Conservation (phyloP, 2,329 filamentous ascomycete species). For the Exophiala aquamarina region DNA sequence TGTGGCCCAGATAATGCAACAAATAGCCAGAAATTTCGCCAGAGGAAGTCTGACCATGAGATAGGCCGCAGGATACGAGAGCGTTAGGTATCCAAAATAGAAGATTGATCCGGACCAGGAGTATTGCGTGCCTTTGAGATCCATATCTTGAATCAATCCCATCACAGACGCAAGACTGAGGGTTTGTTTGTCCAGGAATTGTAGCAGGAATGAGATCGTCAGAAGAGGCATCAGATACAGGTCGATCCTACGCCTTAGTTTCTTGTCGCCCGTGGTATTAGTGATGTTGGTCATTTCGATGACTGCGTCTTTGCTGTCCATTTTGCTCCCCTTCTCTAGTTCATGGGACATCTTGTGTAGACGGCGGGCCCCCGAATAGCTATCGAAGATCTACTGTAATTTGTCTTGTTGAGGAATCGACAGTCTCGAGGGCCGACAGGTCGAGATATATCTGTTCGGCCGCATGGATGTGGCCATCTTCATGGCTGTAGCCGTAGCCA, state of each 20-base stretch:
- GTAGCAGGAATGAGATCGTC: slow-evolving; percentile 34
- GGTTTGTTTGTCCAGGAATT: slow-evolving; percentile 36
- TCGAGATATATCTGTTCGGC: background rate
- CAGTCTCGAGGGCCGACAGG: background rate
- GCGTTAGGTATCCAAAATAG: slow-evolving; percentile 41
- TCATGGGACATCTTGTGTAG: background rate
- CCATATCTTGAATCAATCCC: slow-evolving; percentile 28
- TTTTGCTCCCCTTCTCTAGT: background rate
- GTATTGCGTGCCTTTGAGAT: slow-evolving; percentile 32
- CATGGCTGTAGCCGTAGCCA: background rate
- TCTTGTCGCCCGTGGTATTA: background rate
- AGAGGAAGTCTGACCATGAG: slow-evolving; percentile 41
- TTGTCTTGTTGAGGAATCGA: background rate
- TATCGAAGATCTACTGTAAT: background rate
- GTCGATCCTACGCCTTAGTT: slow-evolving; percentile 57
- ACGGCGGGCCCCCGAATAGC: background rate
- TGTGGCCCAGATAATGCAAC: slow-evolving; percentile 38
- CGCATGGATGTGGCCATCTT: background rate
- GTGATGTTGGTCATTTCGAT: background rate
- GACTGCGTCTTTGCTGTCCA: background rate
- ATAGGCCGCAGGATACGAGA: slow-evolving; percentile 41
- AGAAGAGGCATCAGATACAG: slow-evolving; percentile 56
- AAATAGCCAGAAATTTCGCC: slow-evolving; percentile 39
- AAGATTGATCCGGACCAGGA: slow-evolving; percentile 45
- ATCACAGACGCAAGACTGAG: slow-evolving; percentile 31